These are phyloP conservation scores for Tulasnella sp. DNA, from an alignment of 768 basidiomycete genomes.

Conservation along the genomic window DNA sequence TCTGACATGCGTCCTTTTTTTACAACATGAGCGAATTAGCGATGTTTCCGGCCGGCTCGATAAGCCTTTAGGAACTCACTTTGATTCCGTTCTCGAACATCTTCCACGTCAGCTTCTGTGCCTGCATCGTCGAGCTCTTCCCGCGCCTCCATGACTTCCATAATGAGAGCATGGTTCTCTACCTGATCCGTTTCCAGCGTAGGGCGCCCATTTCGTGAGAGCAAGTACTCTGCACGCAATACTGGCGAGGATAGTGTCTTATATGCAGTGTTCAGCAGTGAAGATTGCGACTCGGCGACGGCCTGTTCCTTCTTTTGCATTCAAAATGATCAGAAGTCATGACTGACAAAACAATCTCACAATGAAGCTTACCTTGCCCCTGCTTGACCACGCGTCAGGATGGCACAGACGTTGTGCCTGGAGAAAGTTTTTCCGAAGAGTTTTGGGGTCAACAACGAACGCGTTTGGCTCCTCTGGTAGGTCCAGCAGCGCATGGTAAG, in stretches of 20 bases:
- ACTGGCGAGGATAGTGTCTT: constrained; percentile 59
- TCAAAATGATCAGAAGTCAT: background rate
- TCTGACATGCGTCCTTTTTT: constrained; percentile 43
- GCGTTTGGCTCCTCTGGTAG: constrained; percentile 39
- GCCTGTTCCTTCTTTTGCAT: constrained; percentile 40
- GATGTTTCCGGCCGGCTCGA: too few species aligned
- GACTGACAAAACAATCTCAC: constrained; percentile 16
- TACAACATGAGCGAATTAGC: too few species aligned
- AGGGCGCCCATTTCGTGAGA: constrained; percentile 46
- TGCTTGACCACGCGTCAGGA: constrained; percentile 73
- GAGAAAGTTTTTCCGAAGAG: constrained; percentile 55
- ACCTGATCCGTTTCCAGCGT: constrained; percentile 60
- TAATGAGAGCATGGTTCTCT: constrained; percentile 58
- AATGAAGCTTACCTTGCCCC: constrained; percentile 39
- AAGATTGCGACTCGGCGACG: constrained; percentile 55
- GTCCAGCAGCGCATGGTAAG: constrained; percentile 7
- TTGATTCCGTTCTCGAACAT: constrained; percentile 44
- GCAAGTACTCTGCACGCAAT: constrained; percentile 68
- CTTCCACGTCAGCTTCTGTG: constrained; percentile 37
- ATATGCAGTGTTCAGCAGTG: constrained; percentile 74
- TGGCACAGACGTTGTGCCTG: constrained; percentile 67
- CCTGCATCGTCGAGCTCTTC: constrained; percentile 63
- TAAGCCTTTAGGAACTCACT: constrained; percentile 32
- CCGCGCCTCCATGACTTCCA: constrained; percentile 65
- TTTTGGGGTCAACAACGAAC: constrained; percentile 54